These are phyloP conservation scores for Fraxinus ornus DNA, from an alignment of 305 asterid species.

Conservation along the genomic window DNA sequence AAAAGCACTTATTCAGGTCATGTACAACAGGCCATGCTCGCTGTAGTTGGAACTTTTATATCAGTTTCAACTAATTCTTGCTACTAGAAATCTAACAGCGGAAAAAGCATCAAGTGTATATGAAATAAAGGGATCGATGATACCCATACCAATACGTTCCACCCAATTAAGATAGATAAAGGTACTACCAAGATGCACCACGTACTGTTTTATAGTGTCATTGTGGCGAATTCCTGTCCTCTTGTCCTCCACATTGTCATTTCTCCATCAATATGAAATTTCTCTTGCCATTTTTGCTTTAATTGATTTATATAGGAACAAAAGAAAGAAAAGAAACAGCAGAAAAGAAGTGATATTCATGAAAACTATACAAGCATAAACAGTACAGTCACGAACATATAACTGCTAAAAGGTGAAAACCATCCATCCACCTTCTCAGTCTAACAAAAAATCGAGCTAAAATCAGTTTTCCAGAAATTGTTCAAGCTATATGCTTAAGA, in stretches of 20 bases:
- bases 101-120: not conserved
- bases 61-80: not conserved
- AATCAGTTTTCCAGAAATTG: not conserved
- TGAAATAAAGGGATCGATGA: not conserved
- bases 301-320: not conserved
- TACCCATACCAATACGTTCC: not conserved
- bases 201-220: not conserved
- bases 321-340: not conserved
- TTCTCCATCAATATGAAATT: not conserved
- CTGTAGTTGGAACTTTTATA: not conserved
- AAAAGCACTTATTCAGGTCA: not conserved
- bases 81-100: not conserved
- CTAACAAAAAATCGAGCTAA: not conserved
- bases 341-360: not conserved
- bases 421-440: not conserved
- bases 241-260: conserved; percentile 14
- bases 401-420: not conserved
- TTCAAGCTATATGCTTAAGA: not conserved
- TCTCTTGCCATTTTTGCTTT: not conserved
- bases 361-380: not conserved
- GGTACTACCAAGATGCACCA: conserved; percentile 2
- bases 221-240: conserved; percentile 8
- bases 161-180: not conserved
- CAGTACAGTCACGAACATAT: not conserved
- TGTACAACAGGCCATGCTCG: not conserved